Evolutionary conservation across 2,329 filamentous ascomycete species (phyloP).

Genomic region (Curvularia spicifera): DNA sequence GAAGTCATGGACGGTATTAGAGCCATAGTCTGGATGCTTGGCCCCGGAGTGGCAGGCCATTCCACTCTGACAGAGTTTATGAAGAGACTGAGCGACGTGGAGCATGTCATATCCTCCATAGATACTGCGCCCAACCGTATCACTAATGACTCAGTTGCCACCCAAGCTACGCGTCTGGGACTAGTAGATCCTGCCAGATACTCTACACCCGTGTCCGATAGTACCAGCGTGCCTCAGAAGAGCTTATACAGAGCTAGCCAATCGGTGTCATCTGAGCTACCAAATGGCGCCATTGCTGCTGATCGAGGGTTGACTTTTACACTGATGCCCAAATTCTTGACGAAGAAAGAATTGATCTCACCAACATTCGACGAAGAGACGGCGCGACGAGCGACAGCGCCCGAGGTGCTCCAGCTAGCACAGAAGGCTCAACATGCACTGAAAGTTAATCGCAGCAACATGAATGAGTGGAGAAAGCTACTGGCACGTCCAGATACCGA

Average conservation of each 20-base stretch:
- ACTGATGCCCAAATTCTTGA: slow-evolving; percentile 55
- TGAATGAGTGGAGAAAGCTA: slow-evolving; percentile 65
- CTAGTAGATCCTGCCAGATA: slow-evolving; percentile 78
- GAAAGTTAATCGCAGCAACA: slow-evolving; percentile 50
- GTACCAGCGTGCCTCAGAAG: slow-evolving; percentile 55
- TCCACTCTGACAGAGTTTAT: slow-evolving; percentile 73
- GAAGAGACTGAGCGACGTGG: slow-evolving; percentile 62
- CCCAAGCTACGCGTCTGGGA: slow-evolving; percentile 71
- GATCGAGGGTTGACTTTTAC: slow-evolving; percentile 53
- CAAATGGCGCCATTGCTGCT: slow-evolving; percentile 37
- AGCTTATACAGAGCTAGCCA: slow-evolving; percentile 20
- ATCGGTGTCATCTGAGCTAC: slow-evolving; percentile 14
- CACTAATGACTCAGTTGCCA: slow-evolving; percentile 69
- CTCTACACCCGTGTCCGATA: slow-evolving; percentile 70
- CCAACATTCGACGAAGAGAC: slow-evolving; percentile 56
- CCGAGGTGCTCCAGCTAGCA: slow-evolving; percentile 62
- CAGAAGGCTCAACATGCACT: slow-evolving; percentile 49
- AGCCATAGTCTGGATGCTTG: slow-evolving; percentile 82
- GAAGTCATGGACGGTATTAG: slow-evolving; percentile 71
- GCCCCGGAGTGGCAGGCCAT: slow-evolving; percentile 69
- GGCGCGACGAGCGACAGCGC: slow-evolving; percentile 52
- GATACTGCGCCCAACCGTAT: slow-evolving; percentile 80
- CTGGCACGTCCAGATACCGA: slow-evolving; percentile 79
- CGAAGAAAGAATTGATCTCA: slow-evolving; percentile 33
- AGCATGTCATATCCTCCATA: slow-evolving; percentile 78